Base-by-base conservation (phyloP, 2,329 filamentous ascomycete genomes). In the Pseudocercospora musae region DNA sequence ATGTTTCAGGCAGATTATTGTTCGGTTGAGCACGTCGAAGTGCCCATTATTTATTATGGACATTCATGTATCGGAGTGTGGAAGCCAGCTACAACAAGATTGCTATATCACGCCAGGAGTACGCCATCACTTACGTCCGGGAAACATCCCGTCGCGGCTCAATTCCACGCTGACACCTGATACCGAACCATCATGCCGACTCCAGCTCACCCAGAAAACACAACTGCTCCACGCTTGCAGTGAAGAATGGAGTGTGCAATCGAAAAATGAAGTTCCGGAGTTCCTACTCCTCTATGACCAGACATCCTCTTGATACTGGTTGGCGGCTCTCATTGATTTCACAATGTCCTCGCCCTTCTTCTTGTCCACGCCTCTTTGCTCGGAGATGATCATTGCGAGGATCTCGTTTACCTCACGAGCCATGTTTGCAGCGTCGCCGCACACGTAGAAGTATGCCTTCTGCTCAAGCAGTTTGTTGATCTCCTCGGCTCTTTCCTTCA, bases 391-490 rank as follows among this genome's bases (percentile, higher is more conserved):
- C 75, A 96, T 88, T 25, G 84, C 89, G 48, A 99, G 83, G n/a
- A 92, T 87, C 23, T 88, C 83, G 76, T 96, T 75, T 31, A 80
- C 78, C 68, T 80, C 78, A 29, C 77, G 71, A 13, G 79, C 78
- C 78, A 83, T 97, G 81, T 96, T 93, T 60, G 95, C 91, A 0
- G 96, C 96, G 75, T 99, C 95, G 79, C 95, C 95, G 73, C 96
- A 99, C 62, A 99, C 94, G 77, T 99, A 99, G 77, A 99, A 93
- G 79, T 95, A 97, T 4, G 92, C 95, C 74, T 88, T 88, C 76
- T 93, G 90, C 77, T 89, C 83, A 9, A 99, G 83, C 0, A 99
- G 86, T 68, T 94, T 88, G 78, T 96, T 94, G 79, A 99, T 84
- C 71, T 96, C 87, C 72, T 90, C 85, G 62, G 90, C 88, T 56